Percentiles rank a stretch among this genome's conserved stretches.
phyloP scores from a whole-genome alignment of 1,284 basidiomycete species.

The Takashimella tepidaria region DNA sequence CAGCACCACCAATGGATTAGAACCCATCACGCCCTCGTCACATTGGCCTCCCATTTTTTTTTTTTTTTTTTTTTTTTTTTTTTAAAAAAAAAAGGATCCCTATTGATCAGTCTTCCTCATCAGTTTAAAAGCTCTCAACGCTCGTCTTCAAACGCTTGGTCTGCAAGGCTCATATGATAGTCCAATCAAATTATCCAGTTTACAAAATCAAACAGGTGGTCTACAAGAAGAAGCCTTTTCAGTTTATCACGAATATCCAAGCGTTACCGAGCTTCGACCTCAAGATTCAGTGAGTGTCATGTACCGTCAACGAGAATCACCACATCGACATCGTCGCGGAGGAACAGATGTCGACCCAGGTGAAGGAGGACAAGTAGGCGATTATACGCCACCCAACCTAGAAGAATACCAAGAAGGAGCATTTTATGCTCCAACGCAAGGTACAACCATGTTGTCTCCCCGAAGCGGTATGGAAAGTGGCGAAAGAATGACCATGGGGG shows the following conservation, averaged over 20 bases:
- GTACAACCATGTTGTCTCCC: slow-evolving; percentile 13
- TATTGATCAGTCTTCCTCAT: too few relatives aligned
- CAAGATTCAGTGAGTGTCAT: slow-evolving; percentile 29
- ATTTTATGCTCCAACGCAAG: background rate
- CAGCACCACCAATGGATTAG: too few relatives aligned
- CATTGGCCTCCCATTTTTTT: background rate
- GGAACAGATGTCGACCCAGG: slow-evolving; percentile 36
- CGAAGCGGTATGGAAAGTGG: slow-evolving; percentile 12
- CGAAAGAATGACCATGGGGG: slow-evolving; percentile 27
- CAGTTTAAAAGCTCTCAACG: slow-evolving; percentile 21
- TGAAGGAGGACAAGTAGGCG: slow-evolving; percentile 5
- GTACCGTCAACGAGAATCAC: slow-evolving; percentile 25
- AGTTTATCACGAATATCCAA: slow-evolving; percentile 7
- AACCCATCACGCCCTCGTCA: background rate
- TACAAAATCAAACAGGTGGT: background rate
- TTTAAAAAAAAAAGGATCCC: too few relatives aligned
- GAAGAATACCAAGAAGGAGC: background rate
- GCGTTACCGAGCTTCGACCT: slow-evolving; percentile 22
- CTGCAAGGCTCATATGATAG: slow-evolving; percentile 8
- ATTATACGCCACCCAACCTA: background rate
- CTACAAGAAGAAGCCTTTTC: background rate
- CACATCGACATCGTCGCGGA: slow-evolving; percentile 14
- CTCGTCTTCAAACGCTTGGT: slow-evolving; percentile 21
- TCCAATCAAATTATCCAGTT: background rate
- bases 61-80: background rate